Evolutionary conservation across 805 yeast genomes (phyloP), one percentile per base, ranked within the genome.

Genomic region (Candida pini): DNA sequence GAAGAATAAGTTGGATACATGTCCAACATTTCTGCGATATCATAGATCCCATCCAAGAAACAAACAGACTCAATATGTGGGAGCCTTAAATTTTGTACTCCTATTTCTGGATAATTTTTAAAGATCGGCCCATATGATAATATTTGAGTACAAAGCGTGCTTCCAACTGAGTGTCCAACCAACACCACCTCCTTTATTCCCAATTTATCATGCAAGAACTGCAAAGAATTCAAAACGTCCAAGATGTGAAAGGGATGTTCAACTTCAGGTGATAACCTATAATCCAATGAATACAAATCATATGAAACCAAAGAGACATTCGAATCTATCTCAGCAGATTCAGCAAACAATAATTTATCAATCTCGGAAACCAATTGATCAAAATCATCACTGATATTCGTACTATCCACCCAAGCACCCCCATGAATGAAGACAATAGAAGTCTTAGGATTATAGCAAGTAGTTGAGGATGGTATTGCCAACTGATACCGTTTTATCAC

Each of bases 91-190:
- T 44, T 19, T 49, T 7, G 14, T 45, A 41, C 31, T 49, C 24
- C 37, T 21, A 33, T 37, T 18, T 18, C 16, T 25, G 34, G 16
- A n/a, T 29, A 36, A 20, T 20, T 31, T 15, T 35, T 33, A 6
- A 18, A 27, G 18, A 9, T 34, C 25, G 43, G 26, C 27, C 26
- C 34, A 33, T 39, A 50, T 33, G 62, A 58, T 9, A 72, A 44
- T n/a, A 71, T 43, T 47, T 82, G 89, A 23, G 78, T 62, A 4
- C 69, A 61, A 30, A 83, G 50, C 1, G 83, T 76, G 2, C 89
- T 85, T 2, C 96, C 96, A 4, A 78, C 92, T 1, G 92, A 81
- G 58, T 86, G 95, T 0, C 95, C 96, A 9, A 73, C 63, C 0
- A 77, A 42, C 3, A 57, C 55, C 3, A 65, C 28, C 18, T 48